Evolutionary conservation across 371 early-diverging fungal species (phyloP).

Genomic region (Mucor mucedo): DNA sequence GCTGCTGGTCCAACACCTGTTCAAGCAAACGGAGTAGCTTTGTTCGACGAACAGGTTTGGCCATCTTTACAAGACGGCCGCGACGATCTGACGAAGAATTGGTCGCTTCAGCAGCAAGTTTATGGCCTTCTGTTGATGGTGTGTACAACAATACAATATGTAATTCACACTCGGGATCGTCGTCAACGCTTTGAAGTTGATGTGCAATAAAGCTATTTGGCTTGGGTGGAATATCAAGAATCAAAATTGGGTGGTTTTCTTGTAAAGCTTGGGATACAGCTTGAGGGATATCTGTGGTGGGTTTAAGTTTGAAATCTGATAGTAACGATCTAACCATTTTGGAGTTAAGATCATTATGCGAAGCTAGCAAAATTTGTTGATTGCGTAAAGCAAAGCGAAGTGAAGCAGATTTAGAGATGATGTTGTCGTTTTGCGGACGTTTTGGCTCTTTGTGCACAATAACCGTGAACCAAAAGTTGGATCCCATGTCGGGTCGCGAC

Average conservation of each 20-base stretch:
- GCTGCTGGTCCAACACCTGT: conserved; percentile 37
- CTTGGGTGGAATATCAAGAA: conserved; percentile 51
- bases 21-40: conserved; percentile 52
- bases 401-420: conserved; percentile 9
- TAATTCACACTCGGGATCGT: conserved; percentile 51
- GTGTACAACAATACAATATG: conserved; percentile 52
- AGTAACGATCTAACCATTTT: conserved; percentile 46
- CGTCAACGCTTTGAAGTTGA: conserved; percentile 50
- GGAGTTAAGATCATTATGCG: conserved; percentile 39
- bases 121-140: conserved; percentile 53
- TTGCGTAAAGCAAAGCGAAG: conserved; percentile 21
- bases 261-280: conserved; percentile 48
- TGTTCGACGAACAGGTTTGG: conserved; percentile 60
- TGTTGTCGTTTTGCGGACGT: conserved; percentile 17
- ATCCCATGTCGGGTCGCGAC: conserved; percentile 56
- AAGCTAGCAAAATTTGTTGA: conserved; percentile 45
- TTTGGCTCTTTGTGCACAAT: conserved; percentile 34
- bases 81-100: conserved; percentile 48
- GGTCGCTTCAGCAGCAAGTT: conserved; percentile 47
- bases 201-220: conserved; percentile 43
- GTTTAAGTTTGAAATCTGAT: conserved; percentile 36
- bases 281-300: conserved; percentile 41
- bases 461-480: conserved; percentile 65
- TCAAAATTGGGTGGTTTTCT: conserved; percentile 42
- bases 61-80: conserved; percentile 56